Percentiles rank a stretch among this genome's conserved stretches.
Evolutionary conservation across 495 filamentous ascomycete genomes (phyloP).

Genomic region (Amniculicola lignicola): DNA sequence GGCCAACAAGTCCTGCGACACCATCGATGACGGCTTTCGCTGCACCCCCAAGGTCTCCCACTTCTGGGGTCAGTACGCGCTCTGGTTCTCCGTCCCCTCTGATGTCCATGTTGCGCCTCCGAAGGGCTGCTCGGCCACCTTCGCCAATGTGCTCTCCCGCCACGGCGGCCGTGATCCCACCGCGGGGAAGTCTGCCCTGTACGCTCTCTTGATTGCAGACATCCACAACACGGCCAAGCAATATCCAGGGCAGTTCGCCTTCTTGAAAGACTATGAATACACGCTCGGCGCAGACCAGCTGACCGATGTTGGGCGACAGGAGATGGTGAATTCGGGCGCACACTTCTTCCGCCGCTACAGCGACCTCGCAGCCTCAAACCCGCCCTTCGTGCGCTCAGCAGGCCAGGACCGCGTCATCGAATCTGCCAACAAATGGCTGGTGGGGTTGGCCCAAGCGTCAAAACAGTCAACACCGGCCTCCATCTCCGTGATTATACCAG

Average conservation of each 20-base stretch:
- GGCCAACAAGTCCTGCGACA: constrained; percentile 43
- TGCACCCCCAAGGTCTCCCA: constrained; percentile 60
- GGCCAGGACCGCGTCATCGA: constrained; percentile 69
- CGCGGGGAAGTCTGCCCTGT: constrained; percentile 48
- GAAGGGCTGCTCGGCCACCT: constrained; percentile 63
- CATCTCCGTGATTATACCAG: constrained; percentile 58
- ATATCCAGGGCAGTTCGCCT: constrained; percentile 58
- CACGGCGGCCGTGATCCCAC: constrained; percentile 86
- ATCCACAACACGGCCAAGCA: constrained; percentile 58
- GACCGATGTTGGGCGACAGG: constrained; percentile 64
- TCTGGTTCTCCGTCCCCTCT: constrained; percentile 70
- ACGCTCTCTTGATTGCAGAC: constrained; percentile 36
- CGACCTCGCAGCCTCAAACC: constrained; percentile 49
- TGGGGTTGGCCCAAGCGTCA: constrained; percentile 65
- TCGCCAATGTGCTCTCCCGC: constrained; percentile 73
- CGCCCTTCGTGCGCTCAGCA: constrained; percentile 70
- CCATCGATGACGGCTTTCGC: constrained; percentile 59
- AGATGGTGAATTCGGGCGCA: constrained; percentile 71
- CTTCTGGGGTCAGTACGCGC: constrained; percentile 83
- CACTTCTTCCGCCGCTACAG: constrained; percentile 71
- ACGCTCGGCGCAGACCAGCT: constrained; percentile 71
- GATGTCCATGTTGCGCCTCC: constrained; percentile 57
- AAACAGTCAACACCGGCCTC: constrained; percentile 41
- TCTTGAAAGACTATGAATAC: constrained; percentile 68
- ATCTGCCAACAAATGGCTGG: constrained; percentile 68